These are phyloP conservation scores for Lepiota venenata DNA, from an alignment of 768 basidiomycete species.

Conservation along the genomic window DNA sequence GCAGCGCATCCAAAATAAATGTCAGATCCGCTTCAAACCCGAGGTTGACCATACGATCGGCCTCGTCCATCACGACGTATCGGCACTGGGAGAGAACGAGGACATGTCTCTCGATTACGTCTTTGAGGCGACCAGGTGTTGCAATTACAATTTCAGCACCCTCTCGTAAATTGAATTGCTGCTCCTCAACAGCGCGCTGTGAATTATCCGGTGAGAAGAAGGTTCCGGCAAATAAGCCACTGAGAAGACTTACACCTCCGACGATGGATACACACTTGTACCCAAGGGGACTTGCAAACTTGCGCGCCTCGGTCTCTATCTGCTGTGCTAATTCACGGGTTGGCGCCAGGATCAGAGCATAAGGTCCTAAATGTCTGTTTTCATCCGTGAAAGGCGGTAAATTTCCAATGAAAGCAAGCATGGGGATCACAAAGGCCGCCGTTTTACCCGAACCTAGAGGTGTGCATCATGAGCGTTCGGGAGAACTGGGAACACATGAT, in stretches of 20 bases:
- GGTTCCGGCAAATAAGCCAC: slow-evolving; percentile 2
- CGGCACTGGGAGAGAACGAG: slow-evolving; percentile 96
- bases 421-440: slow-evolving; percentile 97
- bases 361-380: slow-evolving; percentile 91
- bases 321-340: slow-evolving; percentile 99
- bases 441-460: slow-evolving; percentile 93
- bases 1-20: slow-evolving; percentile 92
- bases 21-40: slow-evolving; percentile 95
- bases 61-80: slow-evolving; percentile 99
- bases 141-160: slow-evolving; percentile 99
- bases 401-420: slow-evolving; percentile 90
- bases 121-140: slow-evolving; percentile 96
- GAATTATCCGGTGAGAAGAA: slow-evolving; percentile 8
- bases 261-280: slow-evolving; percentile 97
- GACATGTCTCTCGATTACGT: slow-evolving; percentile 94
- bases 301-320: slow-evolving; percentile 89
- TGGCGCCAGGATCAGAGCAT: slow-evolving; percentile 88
- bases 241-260: slow-evolving; percentile 70
- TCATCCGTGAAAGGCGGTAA: slow-evolving; percentile 88
- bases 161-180: slow-evolving; percentile 96
- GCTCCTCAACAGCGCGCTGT: slow-evolving; percentile 92
- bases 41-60: slow-evolving; percentile 97
- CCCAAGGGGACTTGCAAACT: slow-evolving; percentile 87
- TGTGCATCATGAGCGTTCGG: slow-evolving; percentile 1
- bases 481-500: background rate